Evolutionary conservation across 2,329 filamentous ascomycete species (phyloP), one percentile per base, ranked within the genome.

Genomic region (Neonectria neomacrospora): DNA sequence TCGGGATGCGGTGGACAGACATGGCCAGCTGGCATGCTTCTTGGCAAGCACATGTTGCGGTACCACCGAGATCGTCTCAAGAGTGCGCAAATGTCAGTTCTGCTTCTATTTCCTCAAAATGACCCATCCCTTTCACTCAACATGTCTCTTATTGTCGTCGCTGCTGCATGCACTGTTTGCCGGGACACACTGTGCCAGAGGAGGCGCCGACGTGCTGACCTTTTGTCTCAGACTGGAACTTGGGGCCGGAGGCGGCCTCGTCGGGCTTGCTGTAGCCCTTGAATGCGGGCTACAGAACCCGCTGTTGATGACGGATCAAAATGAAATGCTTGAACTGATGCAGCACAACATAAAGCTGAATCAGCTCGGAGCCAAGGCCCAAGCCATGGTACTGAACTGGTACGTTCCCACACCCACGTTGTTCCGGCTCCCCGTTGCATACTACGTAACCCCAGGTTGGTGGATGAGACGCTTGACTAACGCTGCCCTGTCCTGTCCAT

Each of bases 1-100:
- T 88, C 92, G 67, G 96, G 96, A 64, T 98, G 96, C 78, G 96
- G 96, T 52, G 96, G 96, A 2, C 92, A 96, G 79, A 85, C 96
- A 11, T 98, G 96, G 96, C 95, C 94, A 3, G 95, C 95, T 1
- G 96, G 96, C 11, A 91, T 97, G 88, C 87, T 96, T 16, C 83
- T 99, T 56, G 87, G 91, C 20, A 93, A 91, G 78, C 96, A 98
- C 76, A 86, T 98, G 85, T 83, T 98, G 63, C 87, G 90, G 55
- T 90, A 90, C 74, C 91, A 92, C 71, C 82, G 81, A 66, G 80
- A 86, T n/a, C 81, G 87, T 68, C 78, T 97, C 67, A 79, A 78
- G 61, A 82, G 86, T 61, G 90, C 91, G 67, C 86, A 88, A 78
- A 93, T 97, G 92, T 96, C 55, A 67, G 68, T 69, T 64, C 56